Percentiles rank a stretch among this genome's conserved stretches.
Conservation (phyloP, 805 yeast species). For the Metschnikowia shivogae region DNA sequence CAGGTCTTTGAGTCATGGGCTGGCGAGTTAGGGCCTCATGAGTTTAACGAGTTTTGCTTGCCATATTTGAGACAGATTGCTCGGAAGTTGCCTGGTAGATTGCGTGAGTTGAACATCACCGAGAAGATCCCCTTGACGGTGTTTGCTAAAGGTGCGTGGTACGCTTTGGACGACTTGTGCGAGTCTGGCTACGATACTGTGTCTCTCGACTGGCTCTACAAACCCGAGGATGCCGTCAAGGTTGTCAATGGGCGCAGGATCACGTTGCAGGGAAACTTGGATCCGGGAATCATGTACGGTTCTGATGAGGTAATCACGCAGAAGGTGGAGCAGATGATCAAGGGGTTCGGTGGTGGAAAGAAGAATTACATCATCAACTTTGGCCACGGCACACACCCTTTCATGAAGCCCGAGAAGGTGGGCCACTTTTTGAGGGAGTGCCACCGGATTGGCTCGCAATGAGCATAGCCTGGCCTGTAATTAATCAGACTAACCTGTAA, state of each 20-base stretch:
- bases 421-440: slow-evolving; percentile 83
- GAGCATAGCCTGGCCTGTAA: slow-evolving; percentile 1
- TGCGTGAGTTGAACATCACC: slow-evolving; percentile 63
- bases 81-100: slow-evolving; percentile 59
- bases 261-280: slow-evolving; percentile 89
- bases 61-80: slow-evolving; percentile 84
- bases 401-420: slow-evolving; percentile 90
- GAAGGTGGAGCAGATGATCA: slow-evolving; percentile 84
- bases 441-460: slow-evolving; percentile 66
- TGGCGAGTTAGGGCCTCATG: slow-evolving; percentile 89
- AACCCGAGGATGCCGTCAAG: slow-evolving; percentile 79
- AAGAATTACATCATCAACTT: slow-evolving; percentile 88
- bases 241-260: slow-evolving; percentile 68
- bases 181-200: slow-evolving; percentile 78
- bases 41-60: slow-evolving; percentile 81
- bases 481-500: not conserved
- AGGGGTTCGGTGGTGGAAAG: slow-evolving; percentile 92
- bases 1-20: slow-evolving; percentile 99
- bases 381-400: slow-evolving; percentile 98
- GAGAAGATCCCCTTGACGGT: slow-evolving; percentile 82
- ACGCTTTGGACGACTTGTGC: slow-evolving; percentile 82
- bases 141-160: slow-evolving; percentile 97
- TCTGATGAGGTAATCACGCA: slow-evolving; percentile 71
- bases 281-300: slow-evolving; percentile 94
- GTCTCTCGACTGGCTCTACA: slow-evolving; percentile 90